Percentiles rank a stretch among this genome's conserved stretches.
phyloP scores from a whole-genome alignment of 495 filamentous ascomycete species.

The Amphirosellinia nigrospora region DNA sequence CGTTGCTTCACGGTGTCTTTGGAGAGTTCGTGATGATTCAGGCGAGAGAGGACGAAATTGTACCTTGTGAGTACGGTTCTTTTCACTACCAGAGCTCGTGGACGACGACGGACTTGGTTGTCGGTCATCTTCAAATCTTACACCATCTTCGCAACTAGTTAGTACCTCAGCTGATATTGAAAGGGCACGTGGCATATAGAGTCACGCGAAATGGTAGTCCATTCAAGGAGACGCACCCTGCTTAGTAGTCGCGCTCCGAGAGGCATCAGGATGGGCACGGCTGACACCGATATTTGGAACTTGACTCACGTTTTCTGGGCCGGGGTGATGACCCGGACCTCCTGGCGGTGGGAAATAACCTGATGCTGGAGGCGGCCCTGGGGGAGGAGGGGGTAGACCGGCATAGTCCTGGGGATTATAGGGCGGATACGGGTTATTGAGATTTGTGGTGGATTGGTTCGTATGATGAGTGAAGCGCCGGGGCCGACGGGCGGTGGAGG shows the following conservation, averaged over 20 bases:
- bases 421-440: slow-evolving; percentile 36
- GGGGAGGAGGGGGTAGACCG: slow-evolving; percentile 44
- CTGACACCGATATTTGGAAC: slow-evolving; percentile 35
- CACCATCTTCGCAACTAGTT: slow-evolving; percentile 42
- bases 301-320: slow-evolving; percentile 48
- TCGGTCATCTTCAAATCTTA: slow-evolving; percentile 35
- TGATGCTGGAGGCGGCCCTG: slow-evolving; percentile 40
- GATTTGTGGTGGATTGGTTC: slow-evolving; percentile 45
- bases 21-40: slow-evolving; percentile 47
- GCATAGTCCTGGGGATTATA: slow-evolving; percentile 49
- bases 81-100: slow-evolving; percentile 2
- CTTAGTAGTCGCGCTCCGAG: slow-evolving; percentile 40
- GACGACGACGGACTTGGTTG: slow-evolving; percentile 18
- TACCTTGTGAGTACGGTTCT: slow-evolving; percentile 40
- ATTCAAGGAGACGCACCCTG: slow-evolving; percentile 47
- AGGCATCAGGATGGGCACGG: slow-evolving; percentile 34
- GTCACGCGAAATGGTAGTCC: slow-evolving; percentile 22
- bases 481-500: slow-evolving; percentile 31
- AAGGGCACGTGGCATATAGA: not conserved
- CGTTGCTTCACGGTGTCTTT: slow-evolving; percentile 40
- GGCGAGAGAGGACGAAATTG: slow-evolving; percentile 53
- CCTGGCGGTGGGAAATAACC: slow-evolving; percentile 33
- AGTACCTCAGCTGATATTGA: not conserved
- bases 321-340: slow-evolving; percentile 33
- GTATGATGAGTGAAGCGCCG: slow-evolving; percentile 49